These are phyloP conservation scores for Ganoderma meredithae DNA, from an alignment of 1,284 basidiomycete species.

Conservation along the genomic window DNA sequence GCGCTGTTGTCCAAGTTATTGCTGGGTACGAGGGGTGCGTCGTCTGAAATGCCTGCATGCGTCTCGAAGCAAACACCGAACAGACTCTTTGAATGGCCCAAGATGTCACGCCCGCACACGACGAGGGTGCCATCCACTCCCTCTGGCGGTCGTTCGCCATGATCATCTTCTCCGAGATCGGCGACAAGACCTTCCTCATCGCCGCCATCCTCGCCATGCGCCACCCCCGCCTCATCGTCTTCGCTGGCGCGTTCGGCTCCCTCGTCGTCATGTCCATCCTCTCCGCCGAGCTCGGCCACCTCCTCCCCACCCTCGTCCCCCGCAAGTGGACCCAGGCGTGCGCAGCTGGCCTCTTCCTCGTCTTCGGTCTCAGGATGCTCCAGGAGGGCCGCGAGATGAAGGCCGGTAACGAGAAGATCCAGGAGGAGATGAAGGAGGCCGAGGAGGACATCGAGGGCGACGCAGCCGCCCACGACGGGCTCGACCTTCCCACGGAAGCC, in stretches of 20 bases:
- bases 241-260: constrained; percentile 88
- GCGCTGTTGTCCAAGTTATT: neutral
- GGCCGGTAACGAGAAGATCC: constrained; percentile 78
- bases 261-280: constrained; percentile 93
- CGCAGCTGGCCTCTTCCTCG: constrained; percentile 84
- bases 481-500: constrained; percentile 44
- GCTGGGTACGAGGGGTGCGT: neutral
- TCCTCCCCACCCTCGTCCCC: constrained; percentile 86
- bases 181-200: constrained; percentile 99
- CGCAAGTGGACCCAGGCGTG: constrained; percentile 80
- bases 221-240: constrained; percentile 87
- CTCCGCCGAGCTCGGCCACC: constrained; percentile 86
- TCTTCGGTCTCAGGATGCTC: constrained; percentile 89
- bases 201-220: constrained; percentile 97
- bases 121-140: constrained; percentile 57
- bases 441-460: constrained; percentile 88
- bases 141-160: constrained; percentile 83
- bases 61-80: neutral
- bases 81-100: constrained; percentile 36
- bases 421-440: constrained; percentile 93
- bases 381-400: constrained; percentile 84
- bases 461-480: constrained; percentile 58
- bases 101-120: constrained; percentile 28
- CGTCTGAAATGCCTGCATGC: no score
- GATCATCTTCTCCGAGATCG: constrained; percentile 92